phyloP scores from a whole-genome alignment of 768 basidiomycete genomes.

The Tylopilus sp. region DNA sequence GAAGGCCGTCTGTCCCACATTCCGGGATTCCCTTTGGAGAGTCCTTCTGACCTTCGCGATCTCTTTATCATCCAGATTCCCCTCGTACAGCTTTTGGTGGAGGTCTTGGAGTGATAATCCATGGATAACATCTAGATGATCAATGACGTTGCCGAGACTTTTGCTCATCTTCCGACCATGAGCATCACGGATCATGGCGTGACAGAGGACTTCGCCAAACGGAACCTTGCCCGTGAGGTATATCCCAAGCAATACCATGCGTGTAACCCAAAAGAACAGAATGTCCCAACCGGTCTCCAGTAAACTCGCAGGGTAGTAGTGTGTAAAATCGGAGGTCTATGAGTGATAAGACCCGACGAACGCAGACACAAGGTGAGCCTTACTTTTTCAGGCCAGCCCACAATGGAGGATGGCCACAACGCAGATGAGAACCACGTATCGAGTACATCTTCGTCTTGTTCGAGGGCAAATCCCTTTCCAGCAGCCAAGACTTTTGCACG shows the following conservation, averaged over 20 bases:
- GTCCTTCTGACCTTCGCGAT: slow-evolving; percentile 92
- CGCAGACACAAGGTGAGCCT: neutral
- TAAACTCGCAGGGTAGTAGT: slow-evolving; percentile 86
- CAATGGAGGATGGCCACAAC: slow-evolving; percentile 95
- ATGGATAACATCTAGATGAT: slow-evolving; percentile 92
- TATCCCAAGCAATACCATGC: slow-evolving; percentile 93
- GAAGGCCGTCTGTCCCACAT: slow-evolving; percentile 94
- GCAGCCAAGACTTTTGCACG: slow-evolving; percentile 69
- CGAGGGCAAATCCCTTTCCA: slow-evolving; percentile 66
- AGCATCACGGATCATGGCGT: slow-evolving; percentile 98
- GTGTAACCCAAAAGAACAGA: slow-evolving; percentile 99
- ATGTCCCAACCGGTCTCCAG: slow-evolving; percentile 99
- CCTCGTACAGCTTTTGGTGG: slow-evolving; percentile 82
- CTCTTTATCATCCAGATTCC: slow-evolving; percentile 93
- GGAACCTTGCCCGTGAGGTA: slow-evolving; percentile 88
- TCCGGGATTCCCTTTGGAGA: slow-evolving; percentile 99
- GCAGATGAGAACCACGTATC: slow-evolving; percentile 99
- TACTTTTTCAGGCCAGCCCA: slow-evolving; percentile 97
- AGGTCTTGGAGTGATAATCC: slow-evolving; percentile 76
- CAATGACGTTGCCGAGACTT: slow-evolving; percentile 95
- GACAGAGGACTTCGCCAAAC: slow-evolving; percentile 94
- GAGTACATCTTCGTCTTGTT: slow-evolving; percentile 95
- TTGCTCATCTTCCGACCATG: slow-evolving; percentile 99
- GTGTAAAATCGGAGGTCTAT: slow-evolving; percentile 71
- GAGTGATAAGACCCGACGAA: neutral